phyloP scores from a whole-genome alignment of 306 rosid genomes.

The Cucurbita maxima region DNA sequence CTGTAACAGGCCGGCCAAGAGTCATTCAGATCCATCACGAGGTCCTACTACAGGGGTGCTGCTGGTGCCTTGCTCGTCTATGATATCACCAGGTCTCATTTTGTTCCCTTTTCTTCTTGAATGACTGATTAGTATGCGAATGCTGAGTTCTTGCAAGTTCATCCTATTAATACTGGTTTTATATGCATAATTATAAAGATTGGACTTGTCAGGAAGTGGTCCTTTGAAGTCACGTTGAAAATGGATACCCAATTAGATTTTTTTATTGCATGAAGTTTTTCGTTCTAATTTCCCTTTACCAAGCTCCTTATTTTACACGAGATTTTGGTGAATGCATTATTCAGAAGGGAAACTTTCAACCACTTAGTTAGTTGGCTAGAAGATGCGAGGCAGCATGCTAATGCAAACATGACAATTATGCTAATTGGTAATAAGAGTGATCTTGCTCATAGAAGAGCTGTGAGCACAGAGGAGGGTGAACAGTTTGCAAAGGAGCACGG shows the following conservation, averaged over 20 bases:
- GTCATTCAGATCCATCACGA: conserved; percentile 92
- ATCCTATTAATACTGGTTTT: background rate
- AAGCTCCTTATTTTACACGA: background rate
- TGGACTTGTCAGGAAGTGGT: background rate
- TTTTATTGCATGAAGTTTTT: background rate
- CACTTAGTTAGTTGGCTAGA: conserved; percentile 99
- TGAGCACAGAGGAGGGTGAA: conserved; percentile 97
- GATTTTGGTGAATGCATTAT: background rate
- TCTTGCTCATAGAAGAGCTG: conserved; percentile 97
- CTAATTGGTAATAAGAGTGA: conserved; percentile 90
- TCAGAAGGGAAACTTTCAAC: conserved; percentile 95
- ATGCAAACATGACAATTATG: conserved; percentile 97
- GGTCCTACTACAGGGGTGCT: conserved; percentile 96
- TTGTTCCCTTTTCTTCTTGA: background rate
- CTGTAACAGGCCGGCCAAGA: conserved; percentile 90
- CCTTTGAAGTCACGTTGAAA: background rate
- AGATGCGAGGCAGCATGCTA: conserved; percentile 99
- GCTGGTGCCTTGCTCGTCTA: conserved; percentile 98
- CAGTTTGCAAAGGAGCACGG: conserved; percentile 99
- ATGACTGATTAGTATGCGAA: background rate
- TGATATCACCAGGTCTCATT: conserved; percentile 86
- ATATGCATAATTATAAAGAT: background rate
- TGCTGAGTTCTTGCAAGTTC: background rate
- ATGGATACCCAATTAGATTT: background rate
- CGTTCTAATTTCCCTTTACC: background rate